A percentile compares a stretch with the other conserved stretches of the same genome.
phyloP scores from a whole-genome alignment of 805 yeast genomes.

The Clavispora asparagi region DNA sequence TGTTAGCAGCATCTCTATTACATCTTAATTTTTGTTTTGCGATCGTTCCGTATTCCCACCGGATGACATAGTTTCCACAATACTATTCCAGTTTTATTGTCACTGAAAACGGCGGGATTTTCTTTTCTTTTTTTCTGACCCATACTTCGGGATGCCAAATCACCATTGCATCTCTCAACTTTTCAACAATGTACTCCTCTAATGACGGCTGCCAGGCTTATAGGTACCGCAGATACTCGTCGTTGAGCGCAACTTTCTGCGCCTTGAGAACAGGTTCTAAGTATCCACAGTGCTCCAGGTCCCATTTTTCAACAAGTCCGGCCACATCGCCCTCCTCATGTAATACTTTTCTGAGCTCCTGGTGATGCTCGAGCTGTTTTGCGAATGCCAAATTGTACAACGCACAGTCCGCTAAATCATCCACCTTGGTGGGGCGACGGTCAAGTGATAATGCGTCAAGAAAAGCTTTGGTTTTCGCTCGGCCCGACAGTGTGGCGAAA shows the following conservation, averaged over 20 bases:
- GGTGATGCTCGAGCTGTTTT: conserved; percentile 8
- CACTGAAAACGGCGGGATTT: too few relatives aligned
- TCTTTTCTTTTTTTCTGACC: too few relatives aligned
- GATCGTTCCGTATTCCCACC: too few relatives aligned
- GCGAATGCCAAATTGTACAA: conserved; percentile 41
- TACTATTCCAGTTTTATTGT: too few relatives aligned
- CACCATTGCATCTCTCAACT: too few relatives aligned
- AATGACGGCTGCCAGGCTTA: too few relatives aligned
- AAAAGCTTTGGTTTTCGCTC: conserved; percentile 6
- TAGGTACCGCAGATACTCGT: not conserved
- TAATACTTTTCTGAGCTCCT: conserved; percentile 1
- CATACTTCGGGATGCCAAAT: too few relatives aligned
- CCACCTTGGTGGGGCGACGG: conserved; percentile 39
- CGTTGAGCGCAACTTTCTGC: not conserved
- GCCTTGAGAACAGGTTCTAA: conserved; percentile 1
- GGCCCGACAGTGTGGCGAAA: conserved; percentile 1
- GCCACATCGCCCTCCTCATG: conserved; percentile 1
- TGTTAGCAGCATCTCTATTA: too few relatives aligned
- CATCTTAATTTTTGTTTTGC: too few relatives aligned
- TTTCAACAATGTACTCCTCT: too few relatives aligned
- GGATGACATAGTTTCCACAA: too few relatives aligned
- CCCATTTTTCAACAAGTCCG: conserved; percentile 7
- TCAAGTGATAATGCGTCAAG: conserved; percentile 4
- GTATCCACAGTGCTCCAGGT: conserved; percentile 8
- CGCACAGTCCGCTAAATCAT: conserved; percentile 63